These are phyloP conservation scores for Papiliotrema fonsecae DNA, from an alignment of 1,284 basidiomycete genomes.

Conservation along the genomic window DNA sequence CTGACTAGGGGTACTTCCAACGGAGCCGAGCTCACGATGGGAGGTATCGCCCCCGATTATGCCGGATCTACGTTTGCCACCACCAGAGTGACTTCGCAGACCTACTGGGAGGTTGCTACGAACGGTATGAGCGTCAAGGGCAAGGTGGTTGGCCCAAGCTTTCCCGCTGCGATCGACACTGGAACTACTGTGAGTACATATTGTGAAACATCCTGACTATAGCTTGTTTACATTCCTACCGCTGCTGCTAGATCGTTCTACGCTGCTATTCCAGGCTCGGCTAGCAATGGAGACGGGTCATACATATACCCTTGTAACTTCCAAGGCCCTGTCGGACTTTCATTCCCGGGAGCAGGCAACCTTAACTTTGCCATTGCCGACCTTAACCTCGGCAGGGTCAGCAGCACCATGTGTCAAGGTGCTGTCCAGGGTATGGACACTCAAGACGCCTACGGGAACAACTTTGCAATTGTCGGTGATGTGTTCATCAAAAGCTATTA, in stretches of 20 bases:
- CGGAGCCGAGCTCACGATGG: constrained; percentile 10
- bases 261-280: constrained; percentile 4
- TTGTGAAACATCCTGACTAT: neutral
- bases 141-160: neutral
- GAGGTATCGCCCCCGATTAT: constrained; percentile 9
- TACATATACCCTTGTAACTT: constrained; percentile 7
- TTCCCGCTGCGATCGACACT: constrained; percentile 8
- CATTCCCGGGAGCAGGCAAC: constrained; percentile 3
- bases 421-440: constrained; percentile 3
- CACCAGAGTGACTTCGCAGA: constrained; percentile 5
- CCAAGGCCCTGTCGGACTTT: constrained; percentile 5
- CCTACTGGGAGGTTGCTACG: constrained; percentile 5
- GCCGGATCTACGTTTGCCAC: constrained; percentile 4
- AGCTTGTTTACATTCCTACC: constrained; percentile 10
- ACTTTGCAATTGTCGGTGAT: constrained; percentile 7
- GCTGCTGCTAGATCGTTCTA: constrained; percentile 6
- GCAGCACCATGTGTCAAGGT: constrained; percentile 1
- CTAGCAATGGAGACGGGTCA: constrained; percentile 1
- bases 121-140: constrained; percentile 9
- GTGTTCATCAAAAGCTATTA: constrained; percentile 9
- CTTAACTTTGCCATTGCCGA: constrained; percentile 8
- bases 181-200: constrained; percentile 5
- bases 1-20: constrained; percentile 4
- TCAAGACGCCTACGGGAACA: constrained; percentile 4
- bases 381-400: constrained; percentile 3